Evolutionary conservation across 1,139 yeast species (phyloP), one percentile per base, ranked within the genome.

Genomic region (Pneumocystis carinii): DNA sequence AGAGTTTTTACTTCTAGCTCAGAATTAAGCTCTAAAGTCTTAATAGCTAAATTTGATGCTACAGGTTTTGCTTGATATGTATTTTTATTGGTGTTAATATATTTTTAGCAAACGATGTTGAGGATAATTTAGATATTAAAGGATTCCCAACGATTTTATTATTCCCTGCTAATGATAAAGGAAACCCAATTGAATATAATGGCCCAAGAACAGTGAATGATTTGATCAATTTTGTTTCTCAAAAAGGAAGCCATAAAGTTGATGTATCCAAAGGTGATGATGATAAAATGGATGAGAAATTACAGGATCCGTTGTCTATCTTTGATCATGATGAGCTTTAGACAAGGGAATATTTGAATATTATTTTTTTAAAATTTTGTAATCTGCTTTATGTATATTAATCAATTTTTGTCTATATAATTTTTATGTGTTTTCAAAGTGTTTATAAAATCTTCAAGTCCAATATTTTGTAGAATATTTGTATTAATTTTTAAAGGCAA

Each of bases 131-230:
- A 66, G 69, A 69, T 59, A 85, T 92, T 70, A 79, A 82, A 70
- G 97, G 97, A 66, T 92, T 88, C 82, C 98, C 98, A 76, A 92
- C 98, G 66, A 79, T 92, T 71, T 81, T 87, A 74, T 81, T 92
- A 69, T 92, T 84, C 81, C 96, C 96, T 73, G 98, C 97, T 68
- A 95, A 94, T 70, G 84, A 85, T 73, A 80, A 86, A 74, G 82
- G 82, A 70, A 79, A 81, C 69, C 95, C 97, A 68, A 74, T 90
- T 68, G 77, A 79, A 61, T 90, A 79, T 76, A 77, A 80, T 66
- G 87, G 89, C 67, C 77, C 80, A 64, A 88, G 98, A 81, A 84
- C 87, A 64, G 76, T 90, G 66, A 90, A 86, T 70, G 78, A 82
- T 48, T 80, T 92, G 71, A 79, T 85, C 67, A 78, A 77, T 39